Conservation (phyloP, 2,329 filamentous ascomycete species). For the Fusarium sp. region DNA sequence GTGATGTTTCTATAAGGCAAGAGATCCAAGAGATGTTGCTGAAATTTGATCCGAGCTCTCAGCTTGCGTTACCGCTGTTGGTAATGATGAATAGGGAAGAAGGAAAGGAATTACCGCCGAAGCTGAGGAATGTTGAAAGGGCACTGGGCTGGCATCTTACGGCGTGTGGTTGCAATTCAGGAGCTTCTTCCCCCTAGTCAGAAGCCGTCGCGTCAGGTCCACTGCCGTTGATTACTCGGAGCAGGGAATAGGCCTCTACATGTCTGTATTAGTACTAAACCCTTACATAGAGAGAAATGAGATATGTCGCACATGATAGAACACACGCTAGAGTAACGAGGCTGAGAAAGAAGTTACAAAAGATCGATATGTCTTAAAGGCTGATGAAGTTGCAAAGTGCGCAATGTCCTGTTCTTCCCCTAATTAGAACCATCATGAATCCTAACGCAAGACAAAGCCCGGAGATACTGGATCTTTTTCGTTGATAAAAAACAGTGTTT, state of each 20-base stretch:
- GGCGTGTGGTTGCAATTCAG: conserved; percentile 12
- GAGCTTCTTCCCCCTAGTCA: neutral
- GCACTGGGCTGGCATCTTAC: conserved; percentile 35
- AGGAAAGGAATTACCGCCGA: conserved; percentile 13
- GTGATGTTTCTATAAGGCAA: conserved; percentile 16
- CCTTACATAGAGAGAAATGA: neutral
- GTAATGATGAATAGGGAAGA: conserved; percentile 29
- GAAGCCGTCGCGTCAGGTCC: neutral
- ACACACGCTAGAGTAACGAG: neutral
- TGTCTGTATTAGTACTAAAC: neutral
- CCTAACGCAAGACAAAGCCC: neutral
- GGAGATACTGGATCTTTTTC: neutral
- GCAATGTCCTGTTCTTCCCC: neutral
- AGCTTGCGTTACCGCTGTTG: conserved; percentile 27
- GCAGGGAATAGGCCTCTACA: neutral
- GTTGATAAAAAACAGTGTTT: neutral
- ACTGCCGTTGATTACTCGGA: neutral
- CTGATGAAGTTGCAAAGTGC: neutral
- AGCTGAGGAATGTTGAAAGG: conserved; percentile 37
- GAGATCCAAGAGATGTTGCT: conserved; percentile 19
- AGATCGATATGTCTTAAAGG: neutral
- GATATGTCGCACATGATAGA: neutral
- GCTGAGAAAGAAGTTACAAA: neutral
- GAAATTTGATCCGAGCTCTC: conserved; percentile 7
- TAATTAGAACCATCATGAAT: neutral